A percentile compares a stretch with the other conserved stretches of the same genome.
Conservation (phyloP, 23 red algal genomes). For the Gracilariopsis chorda region DNA sequence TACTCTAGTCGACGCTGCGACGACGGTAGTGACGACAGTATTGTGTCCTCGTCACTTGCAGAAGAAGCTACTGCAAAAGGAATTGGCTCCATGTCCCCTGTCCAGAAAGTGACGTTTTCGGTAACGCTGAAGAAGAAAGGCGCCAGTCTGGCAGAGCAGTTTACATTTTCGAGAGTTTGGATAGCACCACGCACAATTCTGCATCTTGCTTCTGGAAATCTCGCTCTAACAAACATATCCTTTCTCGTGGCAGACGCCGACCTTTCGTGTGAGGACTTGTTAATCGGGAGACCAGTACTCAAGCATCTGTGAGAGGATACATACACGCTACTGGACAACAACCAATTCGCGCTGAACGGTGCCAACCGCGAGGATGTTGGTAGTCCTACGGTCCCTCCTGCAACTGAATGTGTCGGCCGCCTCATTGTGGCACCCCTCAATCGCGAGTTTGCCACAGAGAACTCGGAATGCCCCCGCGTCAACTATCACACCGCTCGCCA, state of each 20-base stretch:
- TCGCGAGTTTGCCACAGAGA: too few species aligned
- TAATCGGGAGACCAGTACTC: neutral
- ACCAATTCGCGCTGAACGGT: neutral
- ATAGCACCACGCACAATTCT: neutral
- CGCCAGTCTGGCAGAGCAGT: neutral
- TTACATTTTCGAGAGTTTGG: neutral
- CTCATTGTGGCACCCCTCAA: neutral
- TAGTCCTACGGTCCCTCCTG: neutral
- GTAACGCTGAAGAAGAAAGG: neutral
- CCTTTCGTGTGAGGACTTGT: neutral
- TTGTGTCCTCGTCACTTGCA: neutral
- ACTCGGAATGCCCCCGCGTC: too few species aligned
- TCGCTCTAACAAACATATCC: neutral
- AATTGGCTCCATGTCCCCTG: neutral
- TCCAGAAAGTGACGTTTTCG: neutral
- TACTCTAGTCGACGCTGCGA: neutral
- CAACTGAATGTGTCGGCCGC: neutral
- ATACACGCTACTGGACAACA: neutral
- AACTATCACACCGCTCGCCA: too few species aligned
- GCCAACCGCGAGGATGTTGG: neutral
- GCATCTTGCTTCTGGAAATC: neutral
- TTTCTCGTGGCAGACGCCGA: neutral
- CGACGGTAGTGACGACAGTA: conserved; percentile 20
- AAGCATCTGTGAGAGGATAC: neutral
- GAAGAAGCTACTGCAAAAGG: neutral